Conservation (phyloP, 257 asterid genomes). For the Gardenia jasminoides region DNA sequence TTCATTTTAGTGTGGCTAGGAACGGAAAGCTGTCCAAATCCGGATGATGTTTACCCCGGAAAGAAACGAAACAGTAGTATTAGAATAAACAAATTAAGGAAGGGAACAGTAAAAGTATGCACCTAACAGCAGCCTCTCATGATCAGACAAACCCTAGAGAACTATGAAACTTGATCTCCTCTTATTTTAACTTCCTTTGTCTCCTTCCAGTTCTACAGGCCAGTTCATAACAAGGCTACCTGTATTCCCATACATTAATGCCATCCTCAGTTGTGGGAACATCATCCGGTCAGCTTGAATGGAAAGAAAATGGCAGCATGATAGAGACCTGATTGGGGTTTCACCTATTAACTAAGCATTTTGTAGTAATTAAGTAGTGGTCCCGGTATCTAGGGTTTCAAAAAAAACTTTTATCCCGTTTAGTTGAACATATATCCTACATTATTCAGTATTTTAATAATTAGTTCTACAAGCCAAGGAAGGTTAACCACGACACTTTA, state of each 20-base stretch:
- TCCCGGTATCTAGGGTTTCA: conserved; percentile 17
- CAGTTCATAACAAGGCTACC: background rate
- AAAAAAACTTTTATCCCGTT: background rate
- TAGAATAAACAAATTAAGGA: background rate
- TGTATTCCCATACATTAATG: background rate
- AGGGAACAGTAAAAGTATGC: too few relatives aligned
- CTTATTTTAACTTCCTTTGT: background rate
- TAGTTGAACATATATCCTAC: background rate
- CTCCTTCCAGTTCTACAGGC: background rate
- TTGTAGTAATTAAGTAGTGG: conserved; percentile 13
- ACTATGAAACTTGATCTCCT: background rate
- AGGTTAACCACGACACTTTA: background rate
- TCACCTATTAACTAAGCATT: conserved; percentile 5
- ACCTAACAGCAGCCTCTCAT: background rate
- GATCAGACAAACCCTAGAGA: background rate
- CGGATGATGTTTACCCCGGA: background rate
- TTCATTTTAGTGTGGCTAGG: background rate
- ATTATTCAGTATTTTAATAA: background rate
- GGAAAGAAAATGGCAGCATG: conserved; percentile 8
- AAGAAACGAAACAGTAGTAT: too few relatives aligned
- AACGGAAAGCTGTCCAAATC: background rate
- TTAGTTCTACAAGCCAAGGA: background rate
- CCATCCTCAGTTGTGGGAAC: conserved; percentile 11
- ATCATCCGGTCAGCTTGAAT: background rate
- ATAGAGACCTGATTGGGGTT: conserved; percentile 1